phyloP scores from a whole-genome alignment of 1,139 yeast species.

The Lodderomyces margitis region DNA sequence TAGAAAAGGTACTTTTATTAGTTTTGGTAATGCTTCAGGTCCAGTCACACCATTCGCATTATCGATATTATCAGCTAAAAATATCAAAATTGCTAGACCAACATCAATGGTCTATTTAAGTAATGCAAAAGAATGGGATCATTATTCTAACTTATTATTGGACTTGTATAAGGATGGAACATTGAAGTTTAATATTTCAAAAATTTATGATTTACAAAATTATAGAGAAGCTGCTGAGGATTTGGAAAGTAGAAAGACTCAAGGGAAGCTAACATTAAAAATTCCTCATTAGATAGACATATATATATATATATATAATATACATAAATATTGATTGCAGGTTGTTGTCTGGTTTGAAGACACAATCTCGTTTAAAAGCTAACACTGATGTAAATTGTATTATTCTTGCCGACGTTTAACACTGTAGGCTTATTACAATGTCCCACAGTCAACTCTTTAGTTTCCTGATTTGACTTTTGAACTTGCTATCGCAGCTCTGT shows the following conservation, averaged over 20 bases:
- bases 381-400: too few relatives aligned
- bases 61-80: conserved; percentile 54
- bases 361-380: too few relatives aligned
- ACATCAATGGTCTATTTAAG: conserved; percentile 50
- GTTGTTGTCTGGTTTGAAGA: too few relatives aligned
- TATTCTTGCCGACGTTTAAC: too few relatives aligned
- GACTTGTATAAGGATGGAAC: conserved; percentile 46
- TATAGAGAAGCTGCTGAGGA: conserved; percentile 63
- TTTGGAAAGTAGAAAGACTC: conserved; percentile 70
- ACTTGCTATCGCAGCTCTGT: too few relatives aligned
- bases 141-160: conserved; percentile 48
- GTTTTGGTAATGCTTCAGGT: conserved; percentile 90
- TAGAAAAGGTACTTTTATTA: conserved; percentile 70
- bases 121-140: conserved; percentile 56
- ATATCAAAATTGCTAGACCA: conserved; percentile 65
- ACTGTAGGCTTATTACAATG: too few relatives aligned
- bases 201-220: conserved; percentile 61
- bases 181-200: conserved; percentile 51
- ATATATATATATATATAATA: too few relatives aligned
- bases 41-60: conserved; percentile 65
- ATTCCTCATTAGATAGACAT: too few relatives aligned
- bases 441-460: too few relatives aligned
- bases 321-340: too few relatives aligned
- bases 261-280: conserved; percentile 70
- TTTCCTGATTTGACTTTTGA: too few relatives aligned